Base-by-base conservation (phyloP, 2,329 filamentous ascomycete species). In the Grosmannia huntii region DNA sequence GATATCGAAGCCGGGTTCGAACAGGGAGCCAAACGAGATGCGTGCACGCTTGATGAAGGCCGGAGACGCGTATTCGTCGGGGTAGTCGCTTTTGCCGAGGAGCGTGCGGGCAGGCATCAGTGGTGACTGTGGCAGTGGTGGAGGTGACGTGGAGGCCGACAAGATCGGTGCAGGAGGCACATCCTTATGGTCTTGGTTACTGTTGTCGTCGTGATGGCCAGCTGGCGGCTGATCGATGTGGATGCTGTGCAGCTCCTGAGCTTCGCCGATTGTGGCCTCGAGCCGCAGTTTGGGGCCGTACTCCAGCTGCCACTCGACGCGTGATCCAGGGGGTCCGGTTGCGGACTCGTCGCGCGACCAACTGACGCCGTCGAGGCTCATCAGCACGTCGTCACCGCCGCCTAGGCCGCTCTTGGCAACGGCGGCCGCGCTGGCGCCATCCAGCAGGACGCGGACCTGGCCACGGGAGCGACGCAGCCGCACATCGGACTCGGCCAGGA, bases 401-500 rank as follows among this genome's bases (percentile, higher is more conserved):
- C 86, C 85, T 27, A 96, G 72, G 12, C 79, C 81, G 12, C 80
- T 81, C 54, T 80, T 78, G 9, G 84, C 82, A 46, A 95, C 76
- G 21, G 80, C 81, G 65, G 83, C 83, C 19, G 89, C 92, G 63
- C 84, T 83, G 5, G 82, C 73, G 10, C 86, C 88, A 33, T 78
- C 76, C 64, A 96, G 90, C 49, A 85, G 81, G 54, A 90, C 81
- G 59, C 90, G 85, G 25, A 96, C 83, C 71, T 96, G 90, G 14
- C 92, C 92, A 63, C 82, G 86, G 48, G 79, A 77, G 62, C 83
- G 82, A 58, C 92, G 87, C 55, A 92, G 77, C 53, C 89, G 86
- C 66, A 91, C 87, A 69, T 96, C 90, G 52, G 85, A 84, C 66
- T 96, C 91, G 52, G 88, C 88, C 38, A 97, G 80, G 23, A 95